Evolutionary conservation across 768 basidiomycete species (phyloP).

Genomic region (Scleroderma citrinum): DNA sequence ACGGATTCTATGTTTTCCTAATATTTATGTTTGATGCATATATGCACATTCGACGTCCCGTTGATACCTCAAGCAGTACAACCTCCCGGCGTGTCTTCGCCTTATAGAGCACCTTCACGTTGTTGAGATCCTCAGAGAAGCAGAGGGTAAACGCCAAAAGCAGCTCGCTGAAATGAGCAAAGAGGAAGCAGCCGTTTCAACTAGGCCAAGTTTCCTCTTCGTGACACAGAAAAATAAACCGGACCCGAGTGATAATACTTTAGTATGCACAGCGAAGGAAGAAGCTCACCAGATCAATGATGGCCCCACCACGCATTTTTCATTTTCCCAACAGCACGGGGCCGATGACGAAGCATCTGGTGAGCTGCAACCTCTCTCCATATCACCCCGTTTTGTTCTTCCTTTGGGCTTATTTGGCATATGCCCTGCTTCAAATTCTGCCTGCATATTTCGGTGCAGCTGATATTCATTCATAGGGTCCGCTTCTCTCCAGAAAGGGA

Average conservation of each 20-base stretch:
- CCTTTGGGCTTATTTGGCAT: too few species aligned
- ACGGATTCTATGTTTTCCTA: conserved; percentile 1
- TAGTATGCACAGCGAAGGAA: background rate
- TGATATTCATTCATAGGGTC: background rate
- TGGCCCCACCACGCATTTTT: background rate
- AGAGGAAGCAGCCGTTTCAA: background rate
- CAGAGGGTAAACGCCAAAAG: conserved; percentile 40
- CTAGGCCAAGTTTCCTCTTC: background rate
- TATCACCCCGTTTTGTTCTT: background rate
- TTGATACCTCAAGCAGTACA: conserved; percentile 41
- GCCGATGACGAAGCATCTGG: background rate
- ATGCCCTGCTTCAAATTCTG: background rate
- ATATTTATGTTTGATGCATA: conserved; percentile 1
- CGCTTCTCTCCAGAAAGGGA: conserved; percentile 5
- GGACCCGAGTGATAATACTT: background rate
- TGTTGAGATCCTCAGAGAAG: conserved; percentile 63
- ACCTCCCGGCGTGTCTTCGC: conserved; percentile 69
- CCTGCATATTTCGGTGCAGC: background rate
- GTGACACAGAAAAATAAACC: background rate
- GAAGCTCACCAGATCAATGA: background rate
- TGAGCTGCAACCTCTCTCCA: background rate
- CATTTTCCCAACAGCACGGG: background rate
- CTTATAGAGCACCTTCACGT: conserved; percentile 68
- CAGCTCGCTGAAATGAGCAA: conserved; percentile 36
- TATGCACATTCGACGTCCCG: conserved; percentile 6